Base-by-base conservation (phyloP, 106 monocot species). In the Phalaenopsis equestris region DNA sequence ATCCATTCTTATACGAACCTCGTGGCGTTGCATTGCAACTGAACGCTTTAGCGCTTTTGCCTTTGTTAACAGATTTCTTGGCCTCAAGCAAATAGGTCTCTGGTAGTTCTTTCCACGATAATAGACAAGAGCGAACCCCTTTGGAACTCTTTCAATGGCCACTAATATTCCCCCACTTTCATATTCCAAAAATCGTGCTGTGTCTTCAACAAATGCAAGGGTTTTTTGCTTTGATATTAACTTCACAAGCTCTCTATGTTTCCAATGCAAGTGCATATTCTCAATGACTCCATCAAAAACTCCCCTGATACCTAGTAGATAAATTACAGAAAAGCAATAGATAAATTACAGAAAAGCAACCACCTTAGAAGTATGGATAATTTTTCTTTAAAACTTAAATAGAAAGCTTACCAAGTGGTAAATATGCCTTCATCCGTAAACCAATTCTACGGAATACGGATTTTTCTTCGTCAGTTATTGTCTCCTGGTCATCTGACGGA, bases 261-360 rank as follows among this genome's bases (percentile, higher is more conserved):
- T 99, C 98, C 98, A 99, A 73, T 99, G 98, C 84, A 99, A 87
- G 78, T 99, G 98, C 98, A 99, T 99, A 68, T 99, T 99, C 85
- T 95, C 99, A 83, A 99, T 95, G 57, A 99, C 99, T 67, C 99
- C 99, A 85, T 95, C 99, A 89, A 99, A 99, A 83, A 99, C 95
- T 81, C 99, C 99, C 87, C 99, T 89, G 78, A 99, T 90, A 42
- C 98, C 94, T 99, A 68, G 75, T 14, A 83, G 61, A 78, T 8
- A 70, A 30, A 79, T 76, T 80, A 48, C 21, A 73, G 52, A 55
- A 52, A 18, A 79, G 41, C 65, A 45, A 83, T 84, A 83, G 61
- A 78, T 8, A 70, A 30, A 79, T 76, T 80, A 48, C 21, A 73
- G 52, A 55, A 52, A 18, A 79, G 41, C 65, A 45, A 83, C 83